These are phyloP conservation scores for Phyllosticta ampelicida DNA, from an alignment of 2,329 filamentous ascomycete species.

Conservation along the genomic window DNA sequence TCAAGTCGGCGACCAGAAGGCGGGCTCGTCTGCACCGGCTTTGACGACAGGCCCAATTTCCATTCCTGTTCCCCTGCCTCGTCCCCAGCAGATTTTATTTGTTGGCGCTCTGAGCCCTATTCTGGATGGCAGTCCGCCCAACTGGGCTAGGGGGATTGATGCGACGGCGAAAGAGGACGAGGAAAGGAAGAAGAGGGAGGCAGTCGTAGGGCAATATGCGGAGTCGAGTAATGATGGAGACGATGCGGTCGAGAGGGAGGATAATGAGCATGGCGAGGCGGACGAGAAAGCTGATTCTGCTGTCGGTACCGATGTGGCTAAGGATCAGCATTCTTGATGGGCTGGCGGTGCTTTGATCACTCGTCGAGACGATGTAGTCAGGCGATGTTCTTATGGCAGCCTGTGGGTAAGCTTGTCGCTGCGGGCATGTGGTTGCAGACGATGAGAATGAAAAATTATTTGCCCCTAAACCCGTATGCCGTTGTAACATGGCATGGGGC, in stretches of 20 bases:
- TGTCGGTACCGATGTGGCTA: neutral
- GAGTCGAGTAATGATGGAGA: neutral
- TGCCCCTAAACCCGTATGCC: neutral
- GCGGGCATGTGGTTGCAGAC: neutral
- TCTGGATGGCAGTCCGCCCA: slow-evolving; percentile 1
- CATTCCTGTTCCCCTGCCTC: neutral
- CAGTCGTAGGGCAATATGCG: no score
- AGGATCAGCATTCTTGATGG: neutral
- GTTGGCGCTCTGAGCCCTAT: slow-evolving; percentile 8
- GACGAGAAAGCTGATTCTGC: neutral
- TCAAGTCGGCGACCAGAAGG: neutral
- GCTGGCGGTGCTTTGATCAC: neutral
- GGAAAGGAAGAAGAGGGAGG: neutral
- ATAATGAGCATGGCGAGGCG: neutral
- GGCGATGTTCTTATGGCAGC: neutral
- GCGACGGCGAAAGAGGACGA: neutral
- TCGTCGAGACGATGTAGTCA: neutral
- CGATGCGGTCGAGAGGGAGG: neutral
- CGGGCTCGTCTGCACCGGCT: neutral
- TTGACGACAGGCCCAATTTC: neutral
- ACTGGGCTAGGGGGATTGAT: neutral
- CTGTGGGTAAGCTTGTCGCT: neutral
- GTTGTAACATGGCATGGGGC: neutral
- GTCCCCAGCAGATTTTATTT: slow-evolving; percentile 1
- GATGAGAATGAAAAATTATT: neutral